phyloP scores from a whole-genome alignment of 148 eudicot species.

The Fagopyrum esculentum region DNA sequence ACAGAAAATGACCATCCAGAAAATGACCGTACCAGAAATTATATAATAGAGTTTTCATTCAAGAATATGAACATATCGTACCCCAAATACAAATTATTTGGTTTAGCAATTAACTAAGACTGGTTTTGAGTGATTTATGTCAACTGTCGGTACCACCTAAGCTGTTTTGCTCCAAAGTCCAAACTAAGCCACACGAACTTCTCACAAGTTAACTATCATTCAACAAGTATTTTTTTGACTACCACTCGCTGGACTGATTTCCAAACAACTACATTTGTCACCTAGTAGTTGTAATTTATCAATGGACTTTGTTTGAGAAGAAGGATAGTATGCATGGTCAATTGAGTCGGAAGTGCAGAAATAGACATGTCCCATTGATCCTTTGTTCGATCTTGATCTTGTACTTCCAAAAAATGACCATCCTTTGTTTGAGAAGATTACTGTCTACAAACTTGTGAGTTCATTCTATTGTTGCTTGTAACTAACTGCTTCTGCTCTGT shows the following conservation, averaged over 20 bases:
- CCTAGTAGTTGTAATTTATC: not conserved
- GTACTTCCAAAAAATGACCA: slow-evolving; percentile 29
- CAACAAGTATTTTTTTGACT: not conserved
- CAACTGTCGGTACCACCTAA: too few relatives aligned
- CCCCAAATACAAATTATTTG: too few relatives aligned
- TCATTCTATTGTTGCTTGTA: too few relatives aligned
- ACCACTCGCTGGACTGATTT: not conserved
- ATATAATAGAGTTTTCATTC: too few relatives aligned
- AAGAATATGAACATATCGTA: too few relatives aligned
- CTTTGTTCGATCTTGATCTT: not conserved
- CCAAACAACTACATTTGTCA: not conserved
- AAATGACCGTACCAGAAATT: too few relatives aligned
- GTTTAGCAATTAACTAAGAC: too few relatives aligned
- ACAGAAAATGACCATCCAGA: too few relatives aligned
- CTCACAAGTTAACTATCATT: not conserved
- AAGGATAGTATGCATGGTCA: not conserved
- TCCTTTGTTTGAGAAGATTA: not conserved
- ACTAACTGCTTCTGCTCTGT: too few relatives aligned
- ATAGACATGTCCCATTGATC: not conserved
- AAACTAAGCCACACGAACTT: not conserved
- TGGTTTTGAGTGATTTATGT: too few relatives aligned
- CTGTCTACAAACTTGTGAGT: not conserved
- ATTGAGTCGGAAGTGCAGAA: not conserved
- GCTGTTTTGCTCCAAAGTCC: too few relatives aligned
- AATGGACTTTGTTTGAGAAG: not conserved